Evolutionary conservation across 495 filamentous ascomycete genomes (phyloP).

Genomic region (Staphylotrichum longicolle): DNA sequence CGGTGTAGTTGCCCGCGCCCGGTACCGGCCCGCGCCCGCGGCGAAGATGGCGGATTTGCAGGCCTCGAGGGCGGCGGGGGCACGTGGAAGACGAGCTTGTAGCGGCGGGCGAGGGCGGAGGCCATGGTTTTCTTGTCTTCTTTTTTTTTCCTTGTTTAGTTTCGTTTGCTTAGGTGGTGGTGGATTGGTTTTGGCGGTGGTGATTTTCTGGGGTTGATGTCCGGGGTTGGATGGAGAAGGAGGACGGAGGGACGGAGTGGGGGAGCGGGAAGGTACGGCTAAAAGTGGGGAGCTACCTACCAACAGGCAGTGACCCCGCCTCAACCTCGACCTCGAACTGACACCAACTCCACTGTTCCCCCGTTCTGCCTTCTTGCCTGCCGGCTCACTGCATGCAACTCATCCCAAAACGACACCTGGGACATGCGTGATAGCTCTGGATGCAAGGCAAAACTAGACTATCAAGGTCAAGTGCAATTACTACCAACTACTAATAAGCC

Average conservation of each 20-base stretch:
- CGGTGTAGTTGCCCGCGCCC: conserved; percentile 56
- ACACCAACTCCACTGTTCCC: no score
- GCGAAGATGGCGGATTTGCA: conserved; percentile 63
- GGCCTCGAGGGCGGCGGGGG: conserved; percentile 47
- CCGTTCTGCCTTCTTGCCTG: no score
- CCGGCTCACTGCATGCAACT: no score
- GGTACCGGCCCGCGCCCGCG: conserved; percentile 61
- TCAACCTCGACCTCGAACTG: no score
- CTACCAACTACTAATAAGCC: not conserved
- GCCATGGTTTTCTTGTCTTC: conserved; percentile 6
- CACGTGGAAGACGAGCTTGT: conserved; percentile 56
- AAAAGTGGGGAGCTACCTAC: not conserved
- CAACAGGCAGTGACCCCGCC: not conserved
- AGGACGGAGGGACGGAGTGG: not conserved
- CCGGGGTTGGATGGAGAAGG: not conserved
- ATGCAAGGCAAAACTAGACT: no score
- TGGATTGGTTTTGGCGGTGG: not conserved
- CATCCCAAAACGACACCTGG: no score
- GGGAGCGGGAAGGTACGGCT: not conserved
- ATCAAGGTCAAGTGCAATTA: no score
- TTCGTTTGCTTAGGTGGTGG: not conserved
- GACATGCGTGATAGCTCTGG: no score
- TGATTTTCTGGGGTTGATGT: not conserved
- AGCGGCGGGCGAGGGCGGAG: conserved; percentile 20
- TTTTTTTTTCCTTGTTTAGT: not conserved